Conservation (phyloP, 2,329 filamentous ascomycete genomes). For the Claviceps maximensis region DNA sequence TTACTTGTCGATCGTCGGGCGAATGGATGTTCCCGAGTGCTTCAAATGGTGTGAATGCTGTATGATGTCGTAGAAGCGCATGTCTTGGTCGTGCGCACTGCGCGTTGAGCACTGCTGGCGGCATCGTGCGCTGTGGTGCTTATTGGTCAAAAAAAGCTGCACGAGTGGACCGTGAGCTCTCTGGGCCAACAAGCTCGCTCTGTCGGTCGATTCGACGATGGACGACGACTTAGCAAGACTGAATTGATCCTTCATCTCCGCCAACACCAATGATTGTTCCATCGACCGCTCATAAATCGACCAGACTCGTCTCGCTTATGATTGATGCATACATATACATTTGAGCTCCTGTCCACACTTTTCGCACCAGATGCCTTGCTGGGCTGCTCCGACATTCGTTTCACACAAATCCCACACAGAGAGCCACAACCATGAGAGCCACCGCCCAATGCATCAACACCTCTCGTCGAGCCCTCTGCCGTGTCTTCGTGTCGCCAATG, state of each 20-base stretch:
- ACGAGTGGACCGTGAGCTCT: not conserved
- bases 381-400: not conserved
- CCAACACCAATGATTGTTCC: not conserved
- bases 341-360: not conserved
- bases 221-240: not conserved
- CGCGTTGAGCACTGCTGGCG: too few species aligned
- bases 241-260: not conserved
- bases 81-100: too few species aligned
- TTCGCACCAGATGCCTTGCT: not conserved
- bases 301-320: too few species aligned
- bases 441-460: conserved; percentile 26
- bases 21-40: too few species aligned
- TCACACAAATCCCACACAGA: not conserved
- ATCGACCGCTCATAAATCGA: too few species aligned
- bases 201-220: too few species aligned
- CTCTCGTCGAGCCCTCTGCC: conserved; percentile 31
- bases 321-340: too few species aligned
- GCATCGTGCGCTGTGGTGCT: not conserved
- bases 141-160: not conserved
- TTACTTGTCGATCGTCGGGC: too few species aligned
- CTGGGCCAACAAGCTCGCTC: too few species aligned
- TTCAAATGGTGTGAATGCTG: too few species aligned
- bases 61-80: too few species aligned
- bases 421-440: conserved; percentile 22
- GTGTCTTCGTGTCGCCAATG: conserved; percentile 27